These are phyloP conservation scores for Leccinum subrobustum DNA, from an alignment of 1,284 basidiomycete genomes.

Conservation along the genomic window DNA sequence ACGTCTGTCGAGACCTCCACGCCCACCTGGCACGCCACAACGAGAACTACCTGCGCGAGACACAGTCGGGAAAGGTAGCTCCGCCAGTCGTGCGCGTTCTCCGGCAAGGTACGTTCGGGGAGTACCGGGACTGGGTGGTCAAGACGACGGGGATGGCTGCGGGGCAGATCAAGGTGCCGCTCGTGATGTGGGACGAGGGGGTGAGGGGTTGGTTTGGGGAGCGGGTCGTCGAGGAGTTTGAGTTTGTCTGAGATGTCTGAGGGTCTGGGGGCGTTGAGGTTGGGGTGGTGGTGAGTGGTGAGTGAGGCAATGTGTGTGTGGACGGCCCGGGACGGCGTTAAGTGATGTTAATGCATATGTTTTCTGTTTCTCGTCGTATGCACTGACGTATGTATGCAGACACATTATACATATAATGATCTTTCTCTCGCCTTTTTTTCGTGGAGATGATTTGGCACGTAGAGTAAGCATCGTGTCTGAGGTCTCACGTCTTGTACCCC, in stretches of 20 bases:
- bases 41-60: constrained; percentile 19
- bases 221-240: constrained; percentile 13
- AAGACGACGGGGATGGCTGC: constrained; percentile 9
- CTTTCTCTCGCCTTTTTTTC: not conserved
- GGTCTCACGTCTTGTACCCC: not conserved
- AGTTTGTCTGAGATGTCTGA: not conserved
- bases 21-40: constrained; percentile 13
- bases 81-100: constrained; percentile 15
- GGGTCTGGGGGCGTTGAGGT: not conserved
- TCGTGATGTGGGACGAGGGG: constrained; percentile 15
- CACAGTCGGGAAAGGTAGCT: constrained; percentile 7
- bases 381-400: too few species aligned
- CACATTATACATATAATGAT: not conserved
- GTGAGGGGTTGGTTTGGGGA: constrained; percentile 13
- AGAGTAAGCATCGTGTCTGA: not conserved
- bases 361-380: too few species aligned
- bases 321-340: too few species aligned
- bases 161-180: constrained; percentile 23
- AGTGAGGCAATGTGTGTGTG: not conserved
- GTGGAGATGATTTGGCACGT: not conserved
- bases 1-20: constrained; percentile 10
- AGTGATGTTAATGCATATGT: too few species aligned
- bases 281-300: not conserved
- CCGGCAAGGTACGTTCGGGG: constrained; percentile 19
- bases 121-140: constrained; percentile 22